Percentiles rank a stretch among this genome's conserved stretches.
These are phyloP conservation scores for Alternaria dauci DNA, from an alignment of 2,329 filamentous ascomycete genomes.

Conservation along the genomic window DNA sequence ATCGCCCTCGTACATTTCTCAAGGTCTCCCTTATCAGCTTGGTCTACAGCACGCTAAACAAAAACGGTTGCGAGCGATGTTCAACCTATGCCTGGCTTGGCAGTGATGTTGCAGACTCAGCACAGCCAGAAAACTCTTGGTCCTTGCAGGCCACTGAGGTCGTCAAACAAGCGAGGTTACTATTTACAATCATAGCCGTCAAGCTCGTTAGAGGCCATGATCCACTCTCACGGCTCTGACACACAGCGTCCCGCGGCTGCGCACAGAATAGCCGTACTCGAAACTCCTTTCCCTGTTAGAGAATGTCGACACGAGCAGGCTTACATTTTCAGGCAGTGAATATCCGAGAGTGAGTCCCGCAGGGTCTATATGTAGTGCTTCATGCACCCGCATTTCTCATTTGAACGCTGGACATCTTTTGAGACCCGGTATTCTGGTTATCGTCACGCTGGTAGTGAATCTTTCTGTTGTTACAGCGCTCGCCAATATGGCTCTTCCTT, in stretches of 20 bases:
- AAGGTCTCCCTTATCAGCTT: conserved; percentile 2
- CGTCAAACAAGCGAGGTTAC: conserved; percentile 20
- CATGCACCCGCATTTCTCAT: conserved; percentile 18
- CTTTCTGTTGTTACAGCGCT: conserved; percentile 9
- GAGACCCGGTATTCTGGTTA: conserved; percentile 16
- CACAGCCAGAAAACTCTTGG: conserved; percentile 11
- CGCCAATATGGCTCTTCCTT: conserved; percentile 44
- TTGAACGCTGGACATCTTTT: conserved; percentile 20
- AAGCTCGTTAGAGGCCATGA: conserved; percentile 25
- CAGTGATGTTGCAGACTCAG: conserved; percentile 15
- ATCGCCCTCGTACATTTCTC: conserved; percentile 4
- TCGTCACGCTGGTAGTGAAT: conserved; percentile 13
- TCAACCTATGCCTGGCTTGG: conserved; percentile 10
- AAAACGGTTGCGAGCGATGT: conserved; percentile 24
- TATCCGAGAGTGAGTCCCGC: conserved; percentile 25
- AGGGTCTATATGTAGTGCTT: conserved; percentile 42
- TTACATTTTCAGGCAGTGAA: conserved; percentile 24
- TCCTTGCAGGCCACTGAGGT: conserved; percentile 22
- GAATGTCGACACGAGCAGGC: conserved; percentile 23
- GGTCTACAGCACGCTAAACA: conserved; percentile 14
- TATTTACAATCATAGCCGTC: conserved; percentile 14
- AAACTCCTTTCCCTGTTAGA: conserved; percentile 27
- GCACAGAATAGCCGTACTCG: conserved; percentile 33
- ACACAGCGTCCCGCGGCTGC: conserved; percentile 27
- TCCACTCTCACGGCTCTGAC: conserved; percentile 29